A percentile compares a stretch with the other conserved stretches of the same genome.
phyloP scores from a whole-genome alignment of 345 rosid species.

The Sonneratia caseolaris region DNA sequence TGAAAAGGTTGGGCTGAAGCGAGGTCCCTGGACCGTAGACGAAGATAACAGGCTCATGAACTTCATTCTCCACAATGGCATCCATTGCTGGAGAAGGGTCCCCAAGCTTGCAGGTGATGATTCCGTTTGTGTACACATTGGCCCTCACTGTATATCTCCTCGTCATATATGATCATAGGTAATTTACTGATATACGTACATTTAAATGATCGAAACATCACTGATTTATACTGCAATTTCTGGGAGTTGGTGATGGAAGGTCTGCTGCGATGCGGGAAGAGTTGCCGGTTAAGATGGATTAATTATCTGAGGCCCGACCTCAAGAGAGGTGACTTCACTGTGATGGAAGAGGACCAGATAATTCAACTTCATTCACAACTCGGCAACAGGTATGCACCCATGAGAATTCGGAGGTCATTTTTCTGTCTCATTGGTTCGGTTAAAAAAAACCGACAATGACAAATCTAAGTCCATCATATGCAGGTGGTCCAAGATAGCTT shows the following conservation, averaged over 20 bases:
- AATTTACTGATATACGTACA: no score
- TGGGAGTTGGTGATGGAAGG: conserved; percentile 27
- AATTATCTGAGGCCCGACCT: conserved; percentile 90
- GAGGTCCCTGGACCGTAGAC: conserved; percentile 97
- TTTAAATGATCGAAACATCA: no score
- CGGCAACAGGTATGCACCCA: conserved; percentile 53
- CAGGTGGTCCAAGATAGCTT: conserved; percentile 94
- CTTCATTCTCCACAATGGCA: conserved; percentile 81
- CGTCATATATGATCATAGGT: no score
- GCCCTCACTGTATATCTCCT: no score
- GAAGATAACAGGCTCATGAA: conserved; percentile 86
- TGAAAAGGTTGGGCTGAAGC: conserved; percentile 77
- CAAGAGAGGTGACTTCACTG: conserved; percentile 73
- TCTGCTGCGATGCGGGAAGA: conserved; percentile 78
- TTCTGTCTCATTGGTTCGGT: no score
- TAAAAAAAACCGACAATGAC: no score
- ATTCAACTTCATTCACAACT: conserved; percentile 72
- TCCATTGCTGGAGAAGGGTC: conserved; percentile 87
- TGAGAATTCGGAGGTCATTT: background rate
- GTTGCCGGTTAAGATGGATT: conserved; percentile 91
- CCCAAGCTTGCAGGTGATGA: conserved; percentile 82
- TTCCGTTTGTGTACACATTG: no score
- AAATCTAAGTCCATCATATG: background rate
- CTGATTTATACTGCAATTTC: no score
- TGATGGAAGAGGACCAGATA: conserved; percentile 63